These are phyloP conservation scores for Lentinula aciculospora DNA, from an alignment of 768 basidiomycete genomes.

Conservation along the genomic window DNA sequence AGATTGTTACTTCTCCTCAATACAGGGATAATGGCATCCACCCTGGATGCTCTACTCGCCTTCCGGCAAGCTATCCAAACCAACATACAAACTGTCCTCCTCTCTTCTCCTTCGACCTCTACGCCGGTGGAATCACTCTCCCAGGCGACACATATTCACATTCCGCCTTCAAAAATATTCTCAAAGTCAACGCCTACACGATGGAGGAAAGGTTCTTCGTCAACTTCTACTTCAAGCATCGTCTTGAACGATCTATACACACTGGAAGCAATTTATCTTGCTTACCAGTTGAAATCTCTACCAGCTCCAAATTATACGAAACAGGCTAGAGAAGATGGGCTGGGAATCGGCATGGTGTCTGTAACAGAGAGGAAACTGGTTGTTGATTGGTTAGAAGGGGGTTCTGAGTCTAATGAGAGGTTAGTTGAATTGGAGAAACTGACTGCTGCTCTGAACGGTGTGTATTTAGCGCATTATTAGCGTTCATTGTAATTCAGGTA, in stretches of 20 bases:
- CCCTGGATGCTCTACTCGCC: slow-evolving; percentile 44
- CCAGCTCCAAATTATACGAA: slow-evolving; percentile 86
- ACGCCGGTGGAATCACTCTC: slow-evolving; percentile 34
- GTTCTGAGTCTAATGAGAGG: slow-evolving; percentile 33
- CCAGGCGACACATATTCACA: slow-evolving; percentile 59
- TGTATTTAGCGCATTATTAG: slow-evolving; percentile 7
- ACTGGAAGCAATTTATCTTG: slow-evolving; percentile 78
- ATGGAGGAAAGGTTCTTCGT: slow-evolving; percentile 53
- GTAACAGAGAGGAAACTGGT: slow-evolving; percentile 84
- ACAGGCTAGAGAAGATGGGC: slow-evolving; percentile 68
- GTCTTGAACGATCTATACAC: slow-evolving; percentile 61
- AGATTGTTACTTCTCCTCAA: no score
- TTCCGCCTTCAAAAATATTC: slow-evolving; percentile 47
- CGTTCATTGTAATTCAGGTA: not conserved
- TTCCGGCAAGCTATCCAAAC: slow-evolving; percentile 60
- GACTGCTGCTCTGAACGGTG: slow-evolving; percentile 28
- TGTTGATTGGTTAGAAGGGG: slow-evolving; percentile 80
- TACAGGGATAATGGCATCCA: not conserved
- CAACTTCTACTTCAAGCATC: slow-evolving; percentile 20
- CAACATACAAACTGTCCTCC: slow-evolving; percentile 45
- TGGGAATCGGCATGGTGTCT: slow-evolving; percentile 73
- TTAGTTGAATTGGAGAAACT: slow-evolving; percentile 35
- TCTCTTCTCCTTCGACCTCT: slow-evolving; percentile 31
- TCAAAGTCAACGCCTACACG: slow-evolving; percentile 75
- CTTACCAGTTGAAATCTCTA: slow-evolving; percentile 72